Evolutionary conservation across 352 stramenopile species (phyloP), one percentile per base, ranked within the genome.

Genomic region (Peronospora belbahrii): DNA sequence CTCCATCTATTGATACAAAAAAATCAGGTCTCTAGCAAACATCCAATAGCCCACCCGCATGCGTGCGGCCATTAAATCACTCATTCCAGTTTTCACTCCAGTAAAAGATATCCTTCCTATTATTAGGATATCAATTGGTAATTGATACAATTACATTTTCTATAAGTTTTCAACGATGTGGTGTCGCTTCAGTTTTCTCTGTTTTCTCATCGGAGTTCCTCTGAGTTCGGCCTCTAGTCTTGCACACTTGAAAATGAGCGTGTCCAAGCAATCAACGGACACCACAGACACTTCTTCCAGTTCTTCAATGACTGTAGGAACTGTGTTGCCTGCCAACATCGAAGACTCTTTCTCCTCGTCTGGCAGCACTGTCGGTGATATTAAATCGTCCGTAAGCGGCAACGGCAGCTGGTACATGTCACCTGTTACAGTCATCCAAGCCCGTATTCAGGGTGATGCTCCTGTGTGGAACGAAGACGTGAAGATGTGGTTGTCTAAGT

Each of bases 401-500:
- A 60, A 18, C 42, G 38, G 34, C 22, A 41, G 31, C 20, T 85
- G 67, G 61, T 39, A 61, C 37, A 84, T 86, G 65, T 67, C 57
- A 27, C 34, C 59, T 15, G 67, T 84, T 6, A 70, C 43, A 1
- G 49, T 53, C 0, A 39, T 86, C 13, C 72, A 84, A 20, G 71
- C 57, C 8, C 74, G 74, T 36, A 69, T 83, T 15, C 68, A 86
- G 49, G 67, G 65, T 7, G 62, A 80, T 25, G 41, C 51, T 2
- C 74, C 74, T 2, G 48, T 62, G 10, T 77, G 59, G 62, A 56
- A 72, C 14, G 46, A 58, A 2, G 51, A 66, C 10, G 54, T 57
- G 7, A 15, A 59, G 10, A 15, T 63, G 28, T 80, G 57, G 53
- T 27, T 68, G 28, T 72, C 65, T n/a, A 52, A 51, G 25, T 87